phyloP scores from a whole-genome alignment of 2,329 filamentous ascomycete species.

The Beauveria australis region DNA sequence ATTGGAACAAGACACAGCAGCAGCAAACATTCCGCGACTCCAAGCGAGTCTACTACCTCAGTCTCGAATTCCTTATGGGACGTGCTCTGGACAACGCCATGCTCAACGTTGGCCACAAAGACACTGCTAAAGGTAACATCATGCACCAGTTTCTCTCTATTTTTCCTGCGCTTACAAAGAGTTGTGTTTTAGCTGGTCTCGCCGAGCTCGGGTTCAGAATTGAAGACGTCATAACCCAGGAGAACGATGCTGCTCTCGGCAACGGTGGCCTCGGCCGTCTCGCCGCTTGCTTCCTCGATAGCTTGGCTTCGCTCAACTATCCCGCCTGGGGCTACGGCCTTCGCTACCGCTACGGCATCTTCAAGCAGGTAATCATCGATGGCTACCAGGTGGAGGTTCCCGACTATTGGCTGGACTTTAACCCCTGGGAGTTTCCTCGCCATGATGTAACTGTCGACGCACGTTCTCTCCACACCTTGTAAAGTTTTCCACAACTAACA shows the following conservation, averaged over 20 bases:
- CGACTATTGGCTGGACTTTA: constrained; percentile 99
- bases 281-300: constrained; percentile 95
- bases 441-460: constrained; percentile 86
- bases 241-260: constrained; percentile 91
- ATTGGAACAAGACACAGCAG: constrained; percentile 98
- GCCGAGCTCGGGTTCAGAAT: constrained; percentile 89
- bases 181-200: constrained; percentile 61
- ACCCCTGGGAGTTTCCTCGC: constrained; percentile 96
- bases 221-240: constrained; percentile 89
- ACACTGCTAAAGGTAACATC: constrained; percentile 62
- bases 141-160: neutral
- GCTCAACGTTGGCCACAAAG: constrained; percentile 88
- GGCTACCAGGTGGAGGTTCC: constrained; percentile 97
- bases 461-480: constrained; percentile 21
- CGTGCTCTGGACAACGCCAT: constrained; percentile 96
- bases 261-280: constrained; percentile 93
- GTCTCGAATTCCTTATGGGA: constrained; percentile 96
- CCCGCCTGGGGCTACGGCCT: constrained; percentile 97
- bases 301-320: constrained; percentile 86
- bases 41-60: constrained; percentile 96
- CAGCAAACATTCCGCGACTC: constrained; percentile 82
- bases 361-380: constrained; percentile 98
- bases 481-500: neutral
- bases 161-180: constrained; percentile 11
- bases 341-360: constrained; percentile 93